Base-by-base conservation (phyloP, 208 protist genomes). In the Leishmania tarentolae region DNA sequence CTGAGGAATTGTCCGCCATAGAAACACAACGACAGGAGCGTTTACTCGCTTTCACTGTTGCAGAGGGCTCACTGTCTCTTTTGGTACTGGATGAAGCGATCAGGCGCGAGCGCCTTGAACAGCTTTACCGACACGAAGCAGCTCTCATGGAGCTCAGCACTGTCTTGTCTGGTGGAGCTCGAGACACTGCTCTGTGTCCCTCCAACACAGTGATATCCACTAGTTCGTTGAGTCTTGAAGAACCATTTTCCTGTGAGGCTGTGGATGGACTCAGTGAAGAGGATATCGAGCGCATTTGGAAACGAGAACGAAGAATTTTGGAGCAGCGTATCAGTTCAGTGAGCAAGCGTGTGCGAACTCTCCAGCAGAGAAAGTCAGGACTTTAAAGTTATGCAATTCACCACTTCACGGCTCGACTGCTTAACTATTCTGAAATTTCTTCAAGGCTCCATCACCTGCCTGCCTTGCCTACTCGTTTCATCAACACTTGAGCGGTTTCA, bases 231-330 rank as follows among this genome's bases (percentile, higher is more conserved):
- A 46, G 52, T 2, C 21, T 37, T 35, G 59, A 40, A 15, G 78
- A 68, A 44, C 63, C 73, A 35, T 53, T 86, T 71, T 75, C 63
- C 47, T 76, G 70, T 8, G 81, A 82, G 28, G 17, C 15, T 9
- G 50, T 73, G 28, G 82, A 86, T 56, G 53, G 59, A 40, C 50
- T 86, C 19, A 72, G 70, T 1, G 77, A 86, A 24, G 82, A 81
- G 69, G 78, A 86, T 24, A 68, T 86, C 0, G 82, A 86, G 47
- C 74, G 47, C 42, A 66, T 82, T 28, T 86, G 82, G 82, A 77
- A 72, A 13, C 74, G 44, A 50, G 82, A 86, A 61, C 78, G 78
- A 42, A 56, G 24, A n/a, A 57, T 46, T 24, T 52, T 85, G 52
- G 63, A 73, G 63, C 76, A 28, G 8, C 52, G 37, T 13, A 85